Base-by-base conservation (phyloP, 495 filamentous ascomycete species). In the Amphirosellinia nigrospora region DNA sequence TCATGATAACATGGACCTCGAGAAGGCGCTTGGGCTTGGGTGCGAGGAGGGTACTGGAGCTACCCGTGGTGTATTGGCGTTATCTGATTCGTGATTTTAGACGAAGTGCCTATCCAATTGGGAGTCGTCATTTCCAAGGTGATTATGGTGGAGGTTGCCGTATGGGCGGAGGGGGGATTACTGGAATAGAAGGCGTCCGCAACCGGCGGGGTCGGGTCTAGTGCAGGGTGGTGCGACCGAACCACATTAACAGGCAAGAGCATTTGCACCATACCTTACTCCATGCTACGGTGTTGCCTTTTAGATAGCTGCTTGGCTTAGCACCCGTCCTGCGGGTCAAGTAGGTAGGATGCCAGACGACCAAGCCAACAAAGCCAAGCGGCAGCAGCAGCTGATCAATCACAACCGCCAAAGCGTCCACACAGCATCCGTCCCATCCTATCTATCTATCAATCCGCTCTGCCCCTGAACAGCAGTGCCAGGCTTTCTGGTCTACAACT, bases 51-150 rank as follows among this genome's bases (percentile, higher is more conserved):
- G 64, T 70, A 21, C 46, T 67, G 68, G 63, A 71, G 64, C 71
- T 70, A 61, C 82, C 77, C 83, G 82, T 84, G 83, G 80, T 62
- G 72, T 66, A 50, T 77, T 74, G 62, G 75, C 73, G 77, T 62
- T 70, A 70, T 81, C 76, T 74, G 69, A 85, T 85, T 85, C 81
- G 83, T 77, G 80, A 73, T 68, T 32, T 59, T 43, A n/a, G 26
- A 45, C n/a, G 26, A 56, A 56, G 41, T 39, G 41, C 50, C 43
- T n/a, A 38, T 46, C 59, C 68, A 64, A 56, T 56, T 58, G 50
- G 36, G 10, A 28, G 13, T 48, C 48, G 46, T 36, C 15, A 15
- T 39, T 63, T 45, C 48, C 50, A 16, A 36, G 19, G 19, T 26
- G 3, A 21, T 32, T 50, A 45, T 41, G 38, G 52, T 59, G 62